Percentiles rank a stretch among this genome's conserved stretches.
Conservation (phyloP, 1,284 basidiomycete genomes). For the Amylostereum chailletii region DNA sequence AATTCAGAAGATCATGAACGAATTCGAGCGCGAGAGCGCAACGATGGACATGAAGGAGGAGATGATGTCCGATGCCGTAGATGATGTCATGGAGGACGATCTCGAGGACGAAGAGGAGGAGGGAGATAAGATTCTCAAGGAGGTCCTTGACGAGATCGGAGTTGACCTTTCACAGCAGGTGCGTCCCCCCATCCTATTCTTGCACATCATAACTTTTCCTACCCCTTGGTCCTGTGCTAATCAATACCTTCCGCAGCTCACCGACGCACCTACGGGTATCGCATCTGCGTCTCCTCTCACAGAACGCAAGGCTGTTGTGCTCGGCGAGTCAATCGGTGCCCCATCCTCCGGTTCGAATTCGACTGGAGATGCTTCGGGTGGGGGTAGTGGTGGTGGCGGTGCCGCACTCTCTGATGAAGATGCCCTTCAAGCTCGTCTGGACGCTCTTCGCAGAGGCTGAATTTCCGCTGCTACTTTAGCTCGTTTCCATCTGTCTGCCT, state of each 20-base stretch:
- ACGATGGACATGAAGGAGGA: constrained; percentile 99
- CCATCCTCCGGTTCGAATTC: constrained; percentile 19
- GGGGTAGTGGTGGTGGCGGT: constrained; percentile 33
- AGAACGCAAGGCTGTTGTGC: constrained; percentile 71
- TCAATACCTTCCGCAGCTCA: constrained; percentile 44
- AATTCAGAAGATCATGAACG: constrained; percentile 95
- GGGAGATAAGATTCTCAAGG: constrained; percentile 90
- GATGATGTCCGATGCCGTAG: constrained; percentile 98
- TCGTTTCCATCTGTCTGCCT: constrained; percentile 1
- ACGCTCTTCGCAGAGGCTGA: constrained; percentile 67
- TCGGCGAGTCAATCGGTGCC: constrained; percentile 55
- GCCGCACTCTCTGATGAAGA: constrained; percentile 68
- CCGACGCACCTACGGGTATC: constrained; percentile 73
- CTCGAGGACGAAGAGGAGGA: constrained; percentile 92
- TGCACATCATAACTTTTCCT: constrained; percentile 1
- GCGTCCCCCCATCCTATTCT: constrained; percentile 2
- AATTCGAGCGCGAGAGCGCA: constrained; percentile 94
- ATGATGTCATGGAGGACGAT: constrained; percentile 97
- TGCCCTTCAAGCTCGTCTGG: constrained; percentile 79
- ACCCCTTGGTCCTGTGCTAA: constrained; percentile 56
- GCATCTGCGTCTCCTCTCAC: constrained; percentile 54
- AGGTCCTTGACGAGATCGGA: constrained; percentile 97
- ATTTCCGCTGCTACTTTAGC: background rate
- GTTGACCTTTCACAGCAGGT: constrained; percentile 87
- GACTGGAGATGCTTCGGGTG: constrained; percentile 22